Percentiles rank a stretch among this genome's conserved stretches.
Conservation (phyloP, 75 land plant species). For the Sequoia sempervirens region DNA sequence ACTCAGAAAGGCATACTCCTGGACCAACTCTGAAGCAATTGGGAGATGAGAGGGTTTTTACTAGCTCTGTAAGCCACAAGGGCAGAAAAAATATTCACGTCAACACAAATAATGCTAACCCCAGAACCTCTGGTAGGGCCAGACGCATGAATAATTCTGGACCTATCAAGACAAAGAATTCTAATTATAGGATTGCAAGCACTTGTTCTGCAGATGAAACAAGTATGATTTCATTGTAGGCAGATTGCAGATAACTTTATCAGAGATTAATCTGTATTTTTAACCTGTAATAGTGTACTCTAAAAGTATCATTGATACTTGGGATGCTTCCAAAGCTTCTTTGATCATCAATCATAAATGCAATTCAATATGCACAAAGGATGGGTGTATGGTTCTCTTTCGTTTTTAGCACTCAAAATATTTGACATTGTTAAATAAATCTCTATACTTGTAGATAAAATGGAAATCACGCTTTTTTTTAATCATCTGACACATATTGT, state of each 20-base stretch:
- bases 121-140: background rate
- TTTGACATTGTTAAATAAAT: background rate
- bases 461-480: background rate
- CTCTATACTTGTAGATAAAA: background rate
- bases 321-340: background rate
- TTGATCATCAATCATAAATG: background rate
- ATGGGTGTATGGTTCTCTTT: background rate
- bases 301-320: background rate
- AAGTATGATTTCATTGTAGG: background rate
- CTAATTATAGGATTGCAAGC: background rate
- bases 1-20: background rate
- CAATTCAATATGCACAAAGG: background rate
- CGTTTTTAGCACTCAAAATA: background rate
- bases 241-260: background rate
- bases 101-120: background rate
- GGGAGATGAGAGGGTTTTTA: background rate
- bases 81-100: background rate
- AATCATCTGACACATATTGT: background rate
- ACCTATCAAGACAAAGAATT: background rate
- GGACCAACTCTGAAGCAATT: background rate
- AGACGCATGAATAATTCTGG: background rate
- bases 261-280: background rate
- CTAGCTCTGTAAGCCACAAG: background rate
- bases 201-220: background rate
- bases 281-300: background rate